These are phyloP conservation scores for Pseudonitzschia delicatissima DNA, from an alignment of 108 stramenopile genomes.

Conservation along the genomic window DNA sequence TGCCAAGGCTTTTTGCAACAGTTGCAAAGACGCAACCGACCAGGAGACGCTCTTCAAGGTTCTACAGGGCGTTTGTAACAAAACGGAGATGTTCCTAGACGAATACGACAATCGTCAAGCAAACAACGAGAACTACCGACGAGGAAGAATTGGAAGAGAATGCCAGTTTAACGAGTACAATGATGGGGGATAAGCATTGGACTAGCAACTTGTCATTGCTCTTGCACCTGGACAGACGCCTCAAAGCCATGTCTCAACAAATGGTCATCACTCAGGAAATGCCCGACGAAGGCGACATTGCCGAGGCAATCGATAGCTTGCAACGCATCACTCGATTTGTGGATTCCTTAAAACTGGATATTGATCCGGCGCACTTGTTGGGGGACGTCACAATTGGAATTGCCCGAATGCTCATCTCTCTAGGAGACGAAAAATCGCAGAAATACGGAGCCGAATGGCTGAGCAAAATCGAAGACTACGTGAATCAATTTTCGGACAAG, in stretches of 20 bases:
- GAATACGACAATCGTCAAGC: slow-evolving; percentile 12
- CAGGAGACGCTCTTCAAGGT: slow-evolving; percentile 13
- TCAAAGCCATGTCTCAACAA: slow-evolving; percentile 25
- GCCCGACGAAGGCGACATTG: slow-evolving; percentile 64
- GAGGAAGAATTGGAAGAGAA: slow-evolving; percentile 42
- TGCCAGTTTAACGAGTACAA: slow-evolving; percentile 36
- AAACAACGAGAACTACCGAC: slow-evolving; percentile 20
- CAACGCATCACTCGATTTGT: slow-evolving; percentile 56
- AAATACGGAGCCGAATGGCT: slow-evolving; percentile 76
- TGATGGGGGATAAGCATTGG: slow-evolving; percentile 65
- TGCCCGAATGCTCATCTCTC: slow-evolving; percentile 65
- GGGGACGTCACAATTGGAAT: slow-evolving; percentile 65
- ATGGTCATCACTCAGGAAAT: slow-evolving; percentile 42
- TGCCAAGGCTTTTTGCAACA: background rate
- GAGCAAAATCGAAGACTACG: slow-evolving; percentile 53
- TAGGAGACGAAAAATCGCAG: slow-evolving; percentile 74
- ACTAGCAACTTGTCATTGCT: slow-evolving; percentile 52
- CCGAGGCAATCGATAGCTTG: slow-evolving; percentile 65
- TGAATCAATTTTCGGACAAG: slow-evolving; percentile 54
- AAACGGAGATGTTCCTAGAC: slow-evolving; percentile 31
- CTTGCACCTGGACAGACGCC: slow-evolving; percentile 34
- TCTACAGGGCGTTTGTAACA: slow-evolving; percentile 31
- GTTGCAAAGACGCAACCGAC: background rate
- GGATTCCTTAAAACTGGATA: slow-evolving; percentile 40
- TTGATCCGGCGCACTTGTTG: slow-evolving; percentile 63